These are phyloP conservation scores for Silene noctiflora DNA, from an alignment of 179 eudicot species.

Conservation along the genomic window DNA sequence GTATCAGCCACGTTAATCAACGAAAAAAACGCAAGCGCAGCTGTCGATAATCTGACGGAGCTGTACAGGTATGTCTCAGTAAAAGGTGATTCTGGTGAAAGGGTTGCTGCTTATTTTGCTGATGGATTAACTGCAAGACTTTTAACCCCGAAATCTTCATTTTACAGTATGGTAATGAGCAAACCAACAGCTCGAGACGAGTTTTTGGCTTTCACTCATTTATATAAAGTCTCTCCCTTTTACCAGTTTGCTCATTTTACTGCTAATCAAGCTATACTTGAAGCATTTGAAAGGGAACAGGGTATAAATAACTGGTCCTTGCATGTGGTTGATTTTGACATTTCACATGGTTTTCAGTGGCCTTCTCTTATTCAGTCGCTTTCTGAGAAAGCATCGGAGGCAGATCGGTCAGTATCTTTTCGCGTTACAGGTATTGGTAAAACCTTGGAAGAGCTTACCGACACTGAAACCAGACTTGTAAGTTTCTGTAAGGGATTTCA, in stretches of 20 bases:
- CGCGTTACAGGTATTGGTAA: conserved; percentile 53
- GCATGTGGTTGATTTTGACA: conserved; percentile 66
- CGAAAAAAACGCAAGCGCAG: conserved; percentile 38
- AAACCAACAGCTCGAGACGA: conserved; percentile 51
- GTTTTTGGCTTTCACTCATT: conserved; percentile 54
- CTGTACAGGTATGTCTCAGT: conserved; percentile 47
- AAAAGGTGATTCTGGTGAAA: conserved; percentile 55
- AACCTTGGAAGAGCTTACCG: conserved; percentile 52
- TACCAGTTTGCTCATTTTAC: conserved; percentile 86
- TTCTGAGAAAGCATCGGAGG: conserved; percentile 47
- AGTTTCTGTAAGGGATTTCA: conserved; percentile 59
- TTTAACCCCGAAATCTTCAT: conserved; percentile 53
- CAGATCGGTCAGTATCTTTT: conserved; percentile 33
- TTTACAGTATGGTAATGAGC: conserved; percentile 52
- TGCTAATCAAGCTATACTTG: conserved; percentile 73
- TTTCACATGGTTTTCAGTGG: conserved; percentile 81
- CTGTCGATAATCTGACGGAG: conserved; percentile 46
- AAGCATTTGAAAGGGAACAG: conserved; percentile 67
- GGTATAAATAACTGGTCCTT: conserved; percentile 31
- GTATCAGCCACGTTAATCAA: conserved; percentile 54
- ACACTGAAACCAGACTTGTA: conserved; percentile 57
- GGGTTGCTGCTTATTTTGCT: conserved; percentile 72
- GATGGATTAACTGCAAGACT: conserved; percentile 61
- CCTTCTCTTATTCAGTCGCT: conserved; percentile 89
- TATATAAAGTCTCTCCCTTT: conserved; percentile 63